Evolutionary conservation across 805 yeast genomes (phyloP).

Genomic region (Cyberlindnera americana): DNA sequence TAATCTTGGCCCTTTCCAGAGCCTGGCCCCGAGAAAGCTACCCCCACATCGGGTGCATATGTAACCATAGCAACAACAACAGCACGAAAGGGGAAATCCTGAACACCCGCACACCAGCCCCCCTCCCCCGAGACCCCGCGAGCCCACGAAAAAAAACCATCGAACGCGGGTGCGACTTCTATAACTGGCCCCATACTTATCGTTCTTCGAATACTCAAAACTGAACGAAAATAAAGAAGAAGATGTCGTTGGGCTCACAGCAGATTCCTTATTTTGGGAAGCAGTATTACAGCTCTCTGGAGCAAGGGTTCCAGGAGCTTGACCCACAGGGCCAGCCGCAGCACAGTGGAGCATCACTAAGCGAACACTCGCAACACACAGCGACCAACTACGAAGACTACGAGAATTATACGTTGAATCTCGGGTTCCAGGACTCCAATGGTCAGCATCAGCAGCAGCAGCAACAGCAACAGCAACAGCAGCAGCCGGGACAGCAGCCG

Average conservation of each 20-base stretch:
- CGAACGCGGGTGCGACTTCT: too few species aligned
- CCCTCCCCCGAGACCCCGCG: too few species aligned
- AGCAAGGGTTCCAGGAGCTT: conserved; percentile 21
- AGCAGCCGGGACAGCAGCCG: neutral
- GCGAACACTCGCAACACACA: conserved; percentile 8
- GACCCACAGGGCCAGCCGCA: conserved; percentile 1
- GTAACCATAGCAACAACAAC: too few species aligned
- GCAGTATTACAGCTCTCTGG: conserved; percentile 22
- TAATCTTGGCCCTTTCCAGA: too few species aligned
- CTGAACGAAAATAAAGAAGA: too few species aligned
- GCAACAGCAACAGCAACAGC: conserved; percentile 2
- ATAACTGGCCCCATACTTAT: too few species aligned
- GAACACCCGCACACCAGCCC: too few species aligned
- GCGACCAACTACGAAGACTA: conserved; percentile 14
- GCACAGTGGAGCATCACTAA: conserved; percentile 3
- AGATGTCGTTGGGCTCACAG: conserved; percentile 25
- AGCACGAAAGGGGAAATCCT: too few species aligned
- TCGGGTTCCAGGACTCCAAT: conserved; percentile 15
- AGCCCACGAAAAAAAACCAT: too few species aligned
- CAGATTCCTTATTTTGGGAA: conserved; percentile 18
- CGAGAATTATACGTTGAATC: conserved; percentile 21
- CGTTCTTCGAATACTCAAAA: too few species aligned
- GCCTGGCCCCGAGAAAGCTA: too few species aligned
- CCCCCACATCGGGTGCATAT: too few species aligned
- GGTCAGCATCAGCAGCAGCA: conserved; percentile 4